Conservation (phyloP, 352 stramenopile species). For the Plasmopara muralis region DNA sequence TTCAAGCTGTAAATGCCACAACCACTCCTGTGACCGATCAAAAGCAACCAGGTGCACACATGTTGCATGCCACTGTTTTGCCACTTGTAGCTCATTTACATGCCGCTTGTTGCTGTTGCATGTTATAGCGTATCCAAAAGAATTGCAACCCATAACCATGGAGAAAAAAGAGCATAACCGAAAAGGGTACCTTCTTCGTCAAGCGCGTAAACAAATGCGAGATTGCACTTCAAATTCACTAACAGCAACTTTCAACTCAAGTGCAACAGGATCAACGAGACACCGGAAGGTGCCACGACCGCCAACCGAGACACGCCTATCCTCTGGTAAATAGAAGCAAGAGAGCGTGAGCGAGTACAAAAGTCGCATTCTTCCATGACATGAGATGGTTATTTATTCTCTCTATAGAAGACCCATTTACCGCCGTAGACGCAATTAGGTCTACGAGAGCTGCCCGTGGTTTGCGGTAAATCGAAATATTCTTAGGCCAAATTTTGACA, state of each 20-base stretch:
- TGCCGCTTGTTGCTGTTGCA: not conserved
- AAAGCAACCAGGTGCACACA: constrained; percentile 22
- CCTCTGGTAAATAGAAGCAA: not conserved
- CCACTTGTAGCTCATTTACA: not conserved
- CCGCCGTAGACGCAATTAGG: constrained; percentile 1
- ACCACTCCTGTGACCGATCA: not conserved
- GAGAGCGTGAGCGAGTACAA: not conserved
- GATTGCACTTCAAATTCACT: constrained; percentile 11
- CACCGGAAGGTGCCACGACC: constrained; percentile 4
- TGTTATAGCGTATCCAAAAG: constrained; percentile 13
- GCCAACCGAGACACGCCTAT: not conserved
- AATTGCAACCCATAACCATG: constrained; percentile 2
- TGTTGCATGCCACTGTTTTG: not conserved
- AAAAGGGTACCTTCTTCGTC: constrained; percentile 60
- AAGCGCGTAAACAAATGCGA: constrained; percentile 42
- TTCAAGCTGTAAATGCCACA: not conserved
- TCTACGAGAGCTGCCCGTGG: not conserved
- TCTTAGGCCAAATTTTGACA: too few relatives aligned
- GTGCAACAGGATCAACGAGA: constrained; percentile 1
- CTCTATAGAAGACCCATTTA: constrained; percentile 11
- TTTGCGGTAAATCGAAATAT: too few relatives aligned
- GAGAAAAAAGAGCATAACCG: constrained; percentile 75
- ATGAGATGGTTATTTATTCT: not conserved
- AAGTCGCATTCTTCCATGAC: too few relatives aligned
- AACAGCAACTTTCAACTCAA: not conserved